These are phyloP conservation scores for Dothideomycetes sp. DNA, from an alignment of 2,329 filamentous ascomycete species.

Conservation along the genomic window DNA sequence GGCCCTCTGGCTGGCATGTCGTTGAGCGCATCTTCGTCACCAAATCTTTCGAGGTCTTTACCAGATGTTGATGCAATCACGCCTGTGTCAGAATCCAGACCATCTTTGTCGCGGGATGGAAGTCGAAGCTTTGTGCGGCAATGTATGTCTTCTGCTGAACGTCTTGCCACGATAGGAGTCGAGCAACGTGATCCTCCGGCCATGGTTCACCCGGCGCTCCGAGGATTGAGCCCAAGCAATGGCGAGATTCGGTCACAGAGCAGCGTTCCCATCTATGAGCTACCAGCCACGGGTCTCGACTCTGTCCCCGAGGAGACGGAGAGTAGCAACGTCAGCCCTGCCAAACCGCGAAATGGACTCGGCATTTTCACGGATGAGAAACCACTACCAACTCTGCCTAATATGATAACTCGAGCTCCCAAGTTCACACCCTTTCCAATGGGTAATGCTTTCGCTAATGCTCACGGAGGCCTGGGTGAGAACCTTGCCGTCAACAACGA, in stretches of 20 bases:
- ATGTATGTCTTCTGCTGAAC: slow-evolving; percentile 14
- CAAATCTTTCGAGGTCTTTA: background rate
- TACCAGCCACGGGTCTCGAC: slow-evolving; percentile 27
- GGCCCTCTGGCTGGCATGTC: too few species aligned
- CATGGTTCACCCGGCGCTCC: slow-evolving; percentile 11
- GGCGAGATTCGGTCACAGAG: too few species aligned
- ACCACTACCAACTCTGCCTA: background rate
- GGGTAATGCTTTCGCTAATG: slow-evolving; percentile 6
- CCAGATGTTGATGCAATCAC: background rate
- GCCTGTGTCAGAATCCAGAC: background rate
- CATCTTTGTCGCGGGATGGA: background rate
- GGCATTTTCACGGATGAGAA: too few species aligned
- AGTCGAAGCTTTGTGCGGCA: slow-evolving; percentile 2
- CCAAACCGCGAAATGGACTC: too few species aligned
- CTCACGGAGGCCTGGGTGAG: slow-evolving; percentile 1
- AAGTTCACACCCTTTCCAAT: slow-evolving; percentile 3
- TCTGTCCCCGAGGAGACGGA: slow-evolving; percentile 37
- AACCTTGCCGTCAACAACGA: background rate
- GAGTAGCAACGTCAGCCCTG: slow-evolving; percentile 9
- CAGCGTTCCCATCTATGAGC: slow-evolving; percentile 12
- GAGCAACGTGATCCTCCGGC: slow-evolving; percentile 9
- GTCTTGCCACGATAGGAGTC: slow-evolving; percentile 5
- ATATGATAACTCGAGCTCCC: background rate
- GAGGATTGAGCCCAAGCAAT: slow-evolving; percentile 1
- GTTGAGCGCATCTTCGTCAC: too few species aligned